Evolutionary conservation across 352 stramenopile species (phyloP), one percentile per base, ranked within the genome.

Genomic region (Pythium phragmitis): DNA sequence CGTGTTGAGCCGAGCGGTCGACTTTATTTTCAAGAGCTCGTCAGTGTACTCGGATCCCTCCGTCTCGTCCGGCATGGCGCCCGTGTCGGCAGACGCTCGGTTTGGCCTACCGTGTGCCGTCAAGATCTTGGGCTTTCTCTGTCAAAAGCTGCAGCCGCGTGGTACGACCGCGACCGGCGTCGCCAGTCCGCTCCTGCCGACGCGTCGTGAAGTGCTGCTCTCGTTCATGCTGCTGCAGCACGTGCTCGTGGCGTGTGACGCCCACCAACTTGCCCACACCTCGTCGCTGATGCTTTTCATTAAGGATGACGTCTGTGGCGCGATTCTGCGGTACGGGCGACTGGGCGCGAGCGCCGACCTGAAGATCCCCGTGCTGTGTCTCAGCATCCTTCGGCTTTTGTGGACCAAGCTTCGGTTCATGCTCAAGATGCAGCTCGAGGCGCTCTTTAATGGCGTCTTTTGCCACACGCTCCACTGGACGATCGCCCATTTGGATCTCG

Each of bases 351-450:
- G 77, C 48, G 60, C 68, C 6, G 77, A 90, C 43, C 57, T 77
- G 36, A 80, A 85, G 61, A 80, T 90, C 26, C 58, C 76, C 7
- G 69, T 88, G n/a, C 59, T 77, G 21, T 85, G 80, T 61, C 76
- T 90, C 33, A 70, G 82, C 33, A 68, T 95, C 28, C 69, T 91
- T 55, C 72, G 87, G 2, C 45, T 92, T 8, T 65, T 95, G n/a
- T 95, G 83, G 84, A 79, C 77, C 41, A 88, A 90, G 42, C 74
- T 92, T 2, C 82, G 87, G 1, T 74, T 72, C 0, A 59, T 81
- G 41, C 73, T 95, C 9, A 93, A 93, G 59, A 90, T 92, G 75
- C 87, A 95, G 55, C 67, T 92, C 7, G 82, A 95, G 60, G 80
- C 81, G 26, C 67, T 95, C 9, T 74, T 92, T 50, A 87, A 89